Conservation (phyloP, 495 filamentous ascomycete genomes). For the Acidomyces sp. region DNA sequence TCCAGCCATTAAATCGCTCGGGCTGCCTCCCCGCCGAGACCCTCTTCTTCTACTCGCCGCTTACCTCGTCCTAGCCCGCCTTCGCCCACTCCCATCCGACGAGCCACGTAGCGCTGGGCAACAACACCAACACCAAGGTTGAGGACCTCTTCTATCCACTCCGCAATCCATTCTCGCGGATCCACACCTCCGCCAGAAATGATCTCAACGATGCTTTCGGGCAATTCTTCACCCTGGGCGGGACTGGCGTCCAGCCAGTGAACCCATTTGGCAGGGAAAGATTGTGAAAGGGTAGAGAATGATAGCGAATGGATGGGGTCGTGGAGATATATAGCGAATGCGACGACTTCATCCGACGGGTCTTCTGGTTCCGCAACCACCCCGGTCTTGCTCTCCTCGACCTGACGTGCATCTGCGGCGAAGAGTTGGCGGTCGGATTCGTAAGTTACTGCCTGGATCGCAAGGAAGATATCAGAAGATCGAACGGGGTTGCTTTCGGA, state of each 20-base stretch:
- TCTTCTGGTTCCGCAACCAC: constrained; percentile 38
- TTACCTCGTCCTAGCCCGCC: constrained; percentile 69
- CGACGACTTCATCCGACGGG: constrained; percentile 45
- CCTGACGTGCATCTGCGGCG: constrained; percentile 41
- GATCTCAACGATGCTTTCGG: constrained; percentile 77
- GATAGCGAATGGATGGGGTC: constrained; percentile 87
- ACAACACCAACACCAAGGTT: constrained; percentile 66
- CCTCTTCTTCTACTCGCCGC: constrained; percentile 45
- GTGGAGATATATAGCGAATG: constrained; percentile 82
- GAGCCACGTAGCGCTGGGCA: constrained; percentile 91
- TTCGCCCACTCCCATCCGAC: constrained; percentile 90
- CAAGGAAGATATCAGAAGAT: constrained; percentile 86
- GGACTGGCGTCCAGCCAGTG: constrained; percentile 77
- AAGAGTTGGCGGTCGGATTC: constrained; percentile 53
- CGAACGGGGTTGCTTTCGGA: constrained; percentile 79
- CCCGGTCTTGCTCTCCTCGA: constrained; percentile 34
- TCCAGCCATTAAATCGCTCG: constrained; percentile 40
- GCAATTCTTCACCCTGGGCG: constrained; percentile 37
- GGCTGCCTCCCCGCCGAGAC: constrained; percentile 63
- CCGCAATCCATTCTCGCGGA: constrained; percentile 89
- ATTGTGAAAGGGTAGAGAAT: constrained; percentile 71
- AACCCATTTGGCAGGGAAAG: constrained; percentile 75
- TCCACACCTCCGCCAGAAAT: constrained; percentile 81
- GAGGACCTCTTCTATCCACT: constrained; percentile 92
- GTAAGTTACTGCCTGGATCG: constrained; percentile 73